A percentile compares a stretch with the other conserved stretches of the same genome.
phyloP scores from a whole-genome alignment of 129 eudicot species.

The Smallanthus sonchifolius region DNA sequence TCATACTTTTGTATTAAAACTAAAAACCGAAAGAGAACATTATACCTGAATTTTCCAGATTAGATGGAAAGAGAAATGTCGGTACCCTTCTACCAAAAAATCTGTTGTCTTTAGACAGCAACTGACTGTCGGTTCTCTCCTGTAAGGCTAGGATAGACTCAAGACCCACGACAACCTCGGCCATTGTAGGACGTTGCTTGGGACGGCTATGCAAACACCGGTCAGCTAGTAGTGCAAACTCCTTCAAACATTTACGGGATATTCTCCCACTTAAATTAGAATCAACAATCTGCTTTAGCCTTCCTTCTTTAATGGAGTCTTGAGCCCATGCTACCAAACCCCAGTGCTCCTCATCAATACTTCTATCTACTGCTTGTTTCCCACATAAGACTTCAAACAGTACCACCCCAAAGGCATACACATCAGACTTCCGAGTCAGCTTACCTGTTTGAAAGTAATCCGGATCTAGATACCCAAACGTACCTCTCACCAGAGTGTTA shows the following conservation, averaged over 20 bases:
- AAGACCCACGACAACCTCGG: slow-evolving; percentile 16
- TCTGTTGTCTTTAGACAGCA: no score
- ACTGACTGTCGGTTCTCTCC: neutral
- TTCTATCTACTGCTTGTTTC: slow-evolving; percentile 34
- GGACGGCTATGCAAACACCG: slow-evolving; percentile 21
- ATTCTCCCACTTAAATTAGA: slow-evolving; percentile 24
- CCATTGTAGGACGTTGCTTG: slow-evolving; percentile 21
- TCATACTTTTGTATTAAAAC: no score
- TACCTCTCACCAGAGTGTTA: slow-evolving; percentile 2
- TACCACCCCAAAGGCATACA: slow-evolving; percentile 32
- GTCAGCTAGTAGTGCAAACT: slow-evolving; percentile 25
- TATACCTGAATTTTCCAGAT: neutral
- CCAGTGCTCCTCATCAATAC: slow-evolving; percentile 28
- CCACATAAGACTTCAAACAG: slow-evolving; percentile 35
- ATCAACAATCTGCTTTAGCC: slow-evolving; percentile 26
- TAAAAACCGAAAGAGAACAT: neutral
- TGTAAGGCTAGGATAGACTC: slow-evolving; percentile 3
- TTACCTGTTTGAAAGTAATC: slow-evolving; percentile 20
- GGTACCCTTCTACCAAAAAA: neutral
- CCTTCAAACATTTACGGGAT: slow-evolving; percentile 21
- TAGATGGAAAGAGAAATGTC: neutral
- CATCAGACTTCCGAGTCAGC: slow-evolving; percentile 26
- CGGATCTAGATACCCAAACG: slow-evolving; percentile 11
- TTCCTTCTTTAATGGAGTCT: slow-evolving; percentile 23
- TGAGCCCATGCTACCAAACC: slow-evolving; percentile 27